Conservation (phyloP, 192 early-diverging fungal species). For the Gryganskiella cystojenkinii region DNA sequence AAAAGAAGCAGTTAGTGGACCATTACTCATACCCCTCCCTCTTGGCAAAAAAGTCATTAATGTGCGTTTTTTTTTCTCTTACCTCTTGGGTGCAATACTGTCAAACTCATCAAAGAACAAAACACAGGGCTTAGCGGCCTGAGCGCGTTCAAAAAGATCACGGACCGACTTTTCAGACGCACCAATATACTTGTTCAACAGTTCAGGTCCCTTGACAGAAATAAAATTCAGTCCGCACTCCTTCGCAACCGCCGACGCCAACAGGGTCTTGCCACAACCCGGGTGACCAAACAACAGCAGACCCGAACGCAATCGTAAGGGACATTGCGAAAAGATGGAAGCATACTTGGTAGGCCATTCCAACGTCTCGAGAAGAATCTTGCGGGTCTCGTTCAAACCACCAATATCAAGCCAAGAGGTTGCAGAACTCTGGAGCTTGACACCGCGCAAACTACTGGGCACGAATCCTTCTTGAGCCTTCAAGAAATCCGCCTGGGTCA, state of each 20-base stretch:
- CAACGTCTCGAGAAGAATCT: constrained; percentile 88
- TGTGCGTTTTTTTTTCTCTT: neutral
- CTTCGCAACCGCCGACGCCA: constrained; percentile 94
- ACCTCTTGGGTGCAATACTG: constrained; percentile 92
- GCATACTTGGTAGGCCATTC: constrained; percentile 97
- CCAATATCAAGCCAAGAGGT: constrained; percentile 93
- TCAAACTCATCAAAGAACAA: constrained; percentile 99
- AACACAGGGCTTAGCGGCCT: constrained; percentile 93
- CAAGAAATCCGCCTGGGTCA: constrained; percentile 76
- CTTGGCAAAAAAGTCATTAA: neutral
- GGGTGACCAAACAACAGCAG: constrained; percentile 96
- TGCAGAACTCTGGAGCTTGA: constrained; percentile 79
- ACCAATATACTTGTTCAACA: constrained; percentile 99
- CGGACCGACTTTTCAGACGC: constrained; percentile 94
- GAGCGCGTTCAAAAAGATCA: constrained; percentile 94
- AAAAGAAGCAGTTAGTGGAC: constrained; percentile 1
- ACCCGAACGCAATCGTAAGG: constrained; percentile 91
- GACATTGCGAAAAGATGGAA: constrained; percentile 87
- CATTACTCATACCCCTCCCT: neutral
- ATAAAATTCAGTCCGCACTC: constrained; percentile 99
- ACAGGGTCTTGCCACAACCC: constrained; percentile 98
- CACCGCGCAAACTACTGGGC: constrained; percentile 81
- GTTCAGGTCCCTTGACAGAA: constrained; percentile 96
- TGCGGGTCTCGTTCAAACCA: constrained; percentile 82
- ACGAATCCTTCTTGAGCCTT: constrained; percentile 82